Evolutionary conservation across 352 stramenopile species (phyloP).

Genomic region (Globisporangium mamillatum): DNA sequence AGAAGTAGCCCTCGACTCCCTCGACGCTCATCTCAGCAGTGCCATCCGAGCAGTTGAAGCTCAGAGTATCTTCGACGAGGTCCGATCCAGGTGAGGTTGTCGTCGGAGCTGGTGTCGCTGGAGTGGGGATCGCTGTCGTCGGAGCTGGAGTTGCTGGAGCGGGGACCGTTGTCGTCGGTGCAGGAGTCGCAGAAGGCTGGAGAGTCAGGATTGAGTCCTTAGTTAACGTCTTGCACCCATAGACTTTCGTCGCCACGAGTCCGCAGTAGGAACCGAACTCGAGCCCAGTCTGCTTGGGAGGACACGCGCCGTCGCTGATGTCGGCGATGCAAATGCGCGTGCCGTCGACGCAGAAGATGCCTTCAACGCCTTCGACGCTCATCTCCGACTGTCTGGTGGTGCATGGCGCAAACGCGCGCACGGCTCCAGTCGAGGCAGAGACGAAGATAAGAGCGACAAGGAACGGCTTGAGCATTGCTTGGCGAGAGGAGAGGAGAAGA

Average conservation of each 20-base stretch:
- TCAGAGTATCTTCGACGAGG: not conserved
- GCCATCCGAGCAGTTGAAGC: slow-evolving; percentile 2
- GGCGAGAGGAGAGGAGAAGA: not conserved
- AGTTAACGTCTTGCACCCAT: slow-evolving; percentile 19
- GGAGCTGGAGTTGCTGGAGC: not conserved
- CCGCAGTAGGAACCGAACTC: slow-evolving; percentile 21
- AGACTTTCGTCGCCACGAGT: slow-evolving; percentile 16
- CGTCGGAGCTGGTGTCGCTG: not conserved
- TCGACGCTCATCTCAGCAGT: slow-evolving; percentile 19
- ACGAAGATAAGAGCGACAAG: slow-evolving; percentile 7
- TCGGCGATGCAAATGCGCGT: slow-evolving; percentile 16
- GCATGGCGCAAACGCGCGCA: slow-evolving; percentile 12
- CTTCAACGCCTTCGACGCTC: slow-evolving; percentile 20
- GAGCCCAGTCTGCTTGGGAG: slow-evolving; percentile 14
- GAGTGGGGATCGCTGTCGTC: not conserved
- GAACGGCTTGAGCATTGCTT: slow-evolving; percentile 12
- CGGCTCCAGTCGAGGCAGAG: slow-evolving; percentile 1
- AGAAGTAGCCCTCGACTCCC: slow-evolving; percentile 22
- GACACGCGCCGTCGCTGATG: slow-evolving; percentile 14
- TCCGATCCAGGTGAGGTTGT: not conserved
- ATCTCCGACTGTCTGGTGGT: not conserved
- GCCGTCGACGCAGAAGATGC: slow-evolving; percentile 21
- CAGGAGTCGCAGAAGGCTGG: not conserved
- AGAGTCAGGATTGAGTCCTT: not conserved
- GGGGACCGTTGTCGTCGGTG: not conserved